phyloP scores from a whole-genome alignment of 2,329 filamentous ascomycete species.

The Beauveria scarabaeidicola region DNA sequence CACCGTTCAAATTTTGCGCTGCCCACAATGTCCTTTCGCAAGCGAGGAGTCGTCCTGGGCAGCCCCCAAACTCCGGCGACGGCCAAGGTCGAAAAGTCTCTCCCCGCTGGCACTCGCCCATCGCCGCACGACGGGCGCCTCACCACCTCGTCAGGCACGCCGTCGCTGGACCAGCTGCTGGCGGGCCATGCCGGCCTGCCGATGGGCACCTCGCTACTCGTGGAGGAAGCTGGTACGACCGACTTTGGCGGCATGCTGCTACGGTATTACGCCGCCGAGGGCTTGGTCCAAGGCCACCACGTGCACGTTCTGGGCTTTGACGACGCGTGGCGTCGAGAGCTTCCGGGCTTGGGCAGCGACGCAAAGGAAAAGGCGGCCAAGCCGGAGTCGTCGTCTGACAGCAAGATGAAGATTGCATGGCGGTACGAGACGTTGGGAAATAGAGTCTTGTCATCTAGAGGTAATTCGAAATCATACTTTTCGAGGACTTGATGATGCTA shows the following conservation, averaged over 20 bases:
- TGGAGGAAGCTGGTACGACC: constrained; percentile 87
- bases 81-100: constrained; percentile 26
- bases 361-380: constrained; percentile 30
- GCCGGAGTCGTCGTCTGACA: constrained; percentile 36
- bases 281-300: constrained; percentile 80
- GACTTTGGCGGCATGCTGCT: constrained; percentile 83
- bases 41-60: constrained; percentile 45
- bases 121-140: constrained; percentile 81
- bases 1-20: neutral
- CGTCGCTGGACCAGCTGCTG: constrained; percentile 74
- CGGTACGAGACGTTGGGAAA: constrained; percentile 78
- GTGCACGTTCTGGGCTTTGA: constrained; percentile 77
- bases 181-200: constrained; percentile 80
- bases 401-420: constrained; percentile 99
- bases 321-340: constrained; percentile 71
- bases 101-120: constrained; percentile 55
- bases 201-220: constrained; percentile 68
- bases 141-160: constrained; percentile 85
- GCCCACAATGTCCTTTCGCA: constrained; percentile 48
- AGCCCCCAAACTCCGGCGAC: constrained; percentile 18
- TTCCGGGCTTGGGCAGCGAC: constrained; percentile 60
- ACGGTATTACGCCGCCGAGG: constrained; percentile 87
- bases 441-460: constrained; percentile 55
- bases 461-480: constrained; percentile 31
- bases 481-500: neutral